Base-by-base conservation (phyloP, 1,139 yeast species). In the Taphrina pruni region DNA sequence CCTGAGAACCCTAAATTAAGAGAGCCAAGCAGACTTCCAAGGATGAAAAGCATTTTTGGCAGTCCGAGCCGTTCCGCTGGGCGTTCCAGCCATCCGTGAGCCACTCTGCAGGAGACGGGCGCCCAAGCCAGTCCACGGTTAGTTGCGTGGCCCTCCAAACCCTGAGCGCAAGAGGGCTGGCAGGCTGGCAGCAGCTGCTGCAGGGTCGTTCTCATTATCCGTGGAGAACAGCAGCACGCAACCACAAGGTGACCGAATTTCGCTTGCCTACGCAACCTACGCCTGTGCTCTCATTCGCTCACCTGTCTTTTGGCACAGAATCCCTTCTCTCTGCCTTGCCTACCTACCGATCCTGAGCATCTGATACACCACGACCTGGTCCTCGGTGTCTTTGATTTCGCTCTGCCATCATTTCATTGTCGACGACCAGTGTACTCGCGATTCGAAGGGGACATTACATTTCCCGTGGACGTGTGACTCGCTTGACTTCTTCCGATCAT, bases 341-440 rank as follows among this genome's bases (percentile, higher is more conserved):
- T 45, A 20, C n/a, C n/a, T 45, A 26, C 32, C 32, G 32, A 26
- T 12, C 48, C 20, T 45, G 48, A 7, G n/a, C 48, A 45, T 45
- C 48, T 45, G 48, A 45, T 45, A 6, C 48, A 45, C 48, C 48
- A n/a, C 48, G n/a, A 7, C 48, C 48, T 12, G 12, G 20, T n/a
- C 48, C 20, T 45, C 48, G 48, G 48, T 12, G 8, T 45, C 20
- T 17, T 17, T 4, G 32, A 26, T 2, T 26, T 26, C 32, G 32
- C 32, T 2, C 4, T 26, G 32, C 32, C 32, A 26, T 26, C 32
- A 26, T 26, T 4, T 26, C 17, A 17, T 26, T 26, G 32, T 26
- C 32, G 32, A 26, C 32, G 32, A 26, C 32, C 32, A 26, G 32
- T 26, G 32, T 17, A 26, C 32, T 4, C 4, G 32, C 32, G 32